These are phyloP conservation scores for Discostella stelligeroides DNA, from an alignment of 108 stramenopile species.

Conservation along the genomic window DNA sequence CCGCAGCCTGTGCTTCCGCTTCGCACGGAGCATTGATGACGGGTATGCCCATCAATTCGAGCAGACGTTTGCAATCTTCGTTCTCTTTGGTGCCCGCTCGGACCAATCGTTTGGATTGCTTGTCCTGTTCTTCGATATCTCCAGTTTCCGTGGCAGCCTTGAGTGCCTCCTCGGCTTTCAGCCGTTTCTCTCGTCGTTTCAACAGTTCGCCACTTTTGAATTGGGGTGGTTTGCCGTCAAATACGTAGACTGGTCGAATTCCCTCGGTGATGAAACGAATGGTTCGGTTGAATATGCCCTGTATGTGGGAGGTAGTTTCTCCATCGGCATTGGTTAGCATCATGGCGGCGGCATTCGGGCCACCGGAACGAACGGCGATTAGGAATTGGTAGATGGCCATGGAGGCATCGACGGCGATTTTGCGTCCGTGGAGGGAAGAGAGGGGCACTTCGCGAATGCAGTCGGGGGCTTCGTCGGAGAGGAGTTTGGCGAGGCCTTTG, in stretches of 20 bases:
- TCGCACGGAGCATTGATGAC: constrained; percentile 95
- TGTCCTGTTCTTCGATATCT: constrained; percentile 86
- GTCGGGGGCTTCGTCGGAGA: constrained; percentile 95
- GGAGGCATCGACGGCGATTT: constrained; percentile 97
- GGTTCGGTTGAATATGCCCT: constrained; percentile 99
- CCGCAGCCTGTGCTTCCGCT: constrained; percentile 98
- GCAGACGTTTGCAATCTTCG: constrained; percentile 83
- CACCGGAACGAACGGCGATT: constrained; percentile 92
- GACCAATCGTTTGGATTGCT: constrained; percentile 84
- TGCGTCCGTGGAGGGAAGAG: constrained; percentile 92
- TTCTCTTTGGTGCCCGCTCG: constrained; percentile 90
- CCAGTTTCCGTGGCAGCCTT: constrained; percentile 85
- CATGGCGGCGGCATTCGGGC: constrained; percentile 61
- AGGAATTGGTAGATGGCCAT: constrained; percentile 99
- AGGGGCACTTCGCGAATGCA: constrained; percentile 92
- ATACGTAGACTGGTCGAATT: constrained; percentile 95
- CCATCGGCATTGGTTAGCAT: constrained; percentile 92
- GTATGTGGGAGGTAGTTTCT: constrained; percentile 96
- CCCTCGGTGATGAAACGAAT: constrained; percentile 95
- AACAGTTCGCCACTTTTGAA: constrained; percentile 92
- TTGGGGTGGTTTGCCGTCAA: constrained; percentile 97
- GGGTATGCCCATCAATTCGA: constrained; percentile 97
- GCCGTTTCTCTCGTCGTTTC: constrained; percentile 92
- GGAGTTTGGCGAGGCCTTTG: constrained; percentile 94
- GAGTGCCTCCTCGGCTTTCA: constrained; percentile 89